These are phyloP conservation scores for Starmerella khaoyaiensis DNA, from an alignment of 805 yeast genomes.

Conservation along the genomic window DNA sequence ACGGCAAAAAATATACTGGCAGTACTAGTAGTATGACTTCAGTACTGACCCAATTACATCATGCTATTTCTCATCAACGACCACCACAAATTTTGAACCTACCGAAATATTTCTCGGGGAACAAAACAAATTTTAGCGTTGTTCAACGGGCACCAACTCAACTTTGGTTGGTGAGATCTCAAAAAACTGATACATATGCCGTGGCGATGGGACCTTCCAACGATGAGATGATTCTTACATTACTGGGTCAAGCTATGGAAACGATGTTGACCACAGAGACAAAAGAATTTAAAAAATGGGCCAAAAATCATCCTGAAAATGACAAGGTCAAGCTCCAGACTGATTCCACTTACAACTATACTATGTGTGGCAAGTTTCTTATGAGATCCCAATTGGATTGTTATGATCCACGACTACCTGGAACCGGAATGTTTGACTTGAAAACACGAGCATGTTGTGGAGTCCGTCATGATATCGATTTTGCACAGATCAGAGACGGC, in stretches of 20 bases:
- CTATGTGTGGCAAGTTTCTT: slow-evolving; percentile 51
- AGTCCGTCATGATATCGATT: slow-evolving; percentile 61
- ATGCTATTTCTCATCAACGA: slow-evolving; percentile 48
- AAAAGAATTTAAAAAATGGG: slow-evolving; percentile 36
- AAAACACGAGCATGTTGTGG: slow-evolving; percentile 87
- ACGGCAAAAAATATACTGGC: slow-evolving; percentile 39
- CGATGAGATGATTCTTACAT: slow-evolving; percentile 52
- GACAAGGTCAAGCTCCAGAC: not conserved
- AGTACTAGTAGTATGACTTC: slow-evolving; percentile 86
- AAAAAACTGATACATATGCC: slow-evolving; percentile 38
- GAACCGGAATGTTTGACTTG: slow-evolving; percentile 81
- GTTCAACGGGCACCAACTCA: slow-evolving; percentile 43
- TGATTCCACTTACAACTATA: slow-evolving; percentile 52
- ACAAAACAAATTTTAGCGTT: slow-evolving; percentile 29
- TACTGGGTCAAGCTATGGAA: slow-evolving; percentile 72
- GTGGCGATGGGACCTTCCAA: slow-evolving; percentile 57
- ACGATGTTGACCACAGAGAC: slow-evolving; percentile 52
- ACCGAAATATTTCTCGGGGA: slow-evolving; percentile 35
- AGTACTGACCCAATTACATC: slow-evolving; percentile 60
- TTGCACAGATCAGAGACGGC: slow-evolving; percentile 43
- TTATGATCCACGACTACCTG: slow-evolving; percentile 61
- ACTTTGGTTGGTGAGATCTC: slow-evolving; percentile 40
- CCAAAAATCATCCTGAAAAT: slow-evolving; percentile 16
- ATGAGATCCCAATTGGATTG: slow-evolving; percentile 90
- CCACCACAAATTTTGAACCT: slow-evolving; percentile 37